A percentile compares a stretch with the other conserved stretches of the same genome.
These are phyloP conservation scores for Colletotrichum truncatum DNA, from an alignment of 2,329 filamentous ascomycete genomes.

Conservation along the genomic window DNA sequence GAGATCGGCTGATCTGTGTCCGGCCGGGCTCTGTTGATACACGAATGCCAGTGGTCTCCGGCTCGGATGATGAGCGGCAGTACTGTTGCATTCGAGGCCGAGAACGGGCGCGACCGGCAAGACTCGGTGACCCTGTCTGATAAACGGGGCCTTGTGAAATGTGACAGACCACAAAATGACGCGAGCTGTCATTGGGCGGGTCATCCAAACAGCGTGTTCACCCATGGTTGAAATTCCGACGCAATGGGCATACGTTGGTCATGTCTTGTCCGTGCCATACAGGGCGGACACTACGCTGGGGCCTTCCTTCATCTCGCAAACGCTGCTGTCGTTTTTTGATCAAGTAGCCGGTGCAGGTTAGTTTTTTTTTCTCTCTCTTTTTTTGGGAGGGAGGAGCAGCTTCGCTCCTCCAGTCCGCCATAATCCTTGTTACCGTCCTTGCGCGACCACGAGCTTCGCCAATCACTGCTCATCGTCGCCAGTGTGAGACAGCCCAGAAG, in stretches of 20 bases:
- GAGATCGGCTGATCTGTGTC: background rate
- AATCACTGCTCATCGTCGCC: conserved; percentile 6
- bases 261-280: conserved; percentile 17
- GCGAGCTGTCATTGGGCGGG: conserved; percentile 21
- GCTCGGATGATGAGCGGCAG: background rate
- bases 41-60: background rate
- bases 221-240: conserved; percentile 4
- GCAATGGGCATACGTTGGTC: conserved; percentile 18
- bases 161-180: background rate
- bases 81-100: background rate
- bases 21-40: background rate
- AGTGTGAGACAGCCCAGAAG: conserved; percentile 21
- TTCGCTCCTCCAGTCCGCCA: background rate
- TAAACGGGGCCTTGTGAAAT: background rate
- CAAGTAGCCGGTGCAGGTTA: background rate
- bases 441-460: conserved; percentile 7
- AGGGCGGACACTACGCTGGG: conserved; percentile 1
- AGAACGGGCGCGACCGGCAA: background rate
- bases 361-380: background rate
- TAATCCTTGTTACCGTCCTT: conserved; percentile 8
- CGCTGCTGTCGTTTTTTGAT: background rate
- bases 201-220: conserved; percentile 23
- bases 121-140: background rate
- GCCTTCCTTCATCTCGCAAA: conserved; percentile 18
- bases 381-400: background rate